phyloP scores from a whole-genome alignment of 1,284 basidiomycete species.

The Leccinum pallidistipes region DNA sequence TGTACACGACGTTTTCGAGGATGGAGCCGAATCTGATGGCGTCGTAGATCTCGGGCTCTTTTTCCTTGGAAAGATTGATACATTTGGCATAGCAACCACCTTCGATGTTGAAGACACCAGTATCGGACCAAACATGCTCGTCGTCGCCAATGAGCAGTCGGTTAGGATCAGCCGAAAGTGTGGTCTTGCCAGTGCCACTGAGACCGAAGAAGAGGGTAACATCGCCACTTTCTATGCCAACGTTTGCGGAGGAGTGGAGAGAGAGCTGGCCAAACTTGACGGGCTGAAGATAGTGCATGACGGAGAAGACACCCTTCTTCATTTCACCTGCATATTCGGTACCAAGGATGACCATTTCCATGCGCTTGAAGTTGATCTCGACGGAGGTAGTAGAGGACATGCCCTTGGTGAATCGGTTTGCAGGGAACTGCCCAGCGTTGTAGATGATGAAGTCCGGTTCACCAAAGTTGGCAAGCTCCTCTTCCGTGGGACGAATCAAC shows the following conservation, averaged over 20 bases:
- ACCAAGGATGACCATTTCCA: slow-evolving; percentile 99
- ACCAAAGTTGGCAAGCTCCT: slow-evolving; percentile 94
- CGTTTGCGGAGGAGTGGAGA: slow-evolving; percentile 98
- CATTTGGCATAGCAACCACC: slow-evolving; percentile 99
- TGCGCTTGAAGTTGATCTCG: slow-evolving; percentile 99
- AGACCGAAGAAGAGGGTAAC: slow-evolving; percentile 99
- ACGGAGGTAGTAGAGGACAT: slow-evolving; percentile 99
- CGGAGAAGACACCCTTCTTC: slow-evolving; percentile 99
- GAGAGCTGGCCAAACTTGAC: slow-evolving; percentile 99
- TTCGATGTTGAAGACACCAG: slow-evolving; percentile 99
- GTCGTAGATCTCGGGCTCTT: slow-evolving; percentile 97
- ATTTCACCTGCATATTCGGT: slow-evolving; percentile 99
- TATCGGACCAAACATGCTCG: slow-evolving; percentile 98
- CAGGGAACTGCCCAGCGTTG: slow-evolving; percentile 99
- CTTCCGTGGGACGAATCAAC: slow-evolving; percentile 96
- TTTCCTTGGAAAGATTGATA: slow-evolving; percentile 95
- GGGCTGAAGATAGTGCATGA: slow-evolving; percentile 99
- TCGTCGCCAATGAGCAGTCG: slow-evolving; percentile 95
- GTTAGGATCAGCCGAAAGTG: slow-evolving; percentile 90
- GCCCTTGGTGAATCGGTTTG: slow-evolving; percentile 99
- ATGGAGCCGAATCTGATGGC: slow-evolving; percentile 96
- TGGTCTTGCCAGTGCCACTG: slow-evolving; percentile 98
- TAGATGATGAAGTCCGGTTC: slow-evolving; percentile 99
- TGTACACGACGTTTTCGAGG: slow-evolving; percentile 99
- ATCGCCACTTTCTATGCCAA: slow-evolving; percentile 86